phyloP scores from a whole-genome alignment of 305 asterid genomes.

The Fraxinus sp. region DNA sequence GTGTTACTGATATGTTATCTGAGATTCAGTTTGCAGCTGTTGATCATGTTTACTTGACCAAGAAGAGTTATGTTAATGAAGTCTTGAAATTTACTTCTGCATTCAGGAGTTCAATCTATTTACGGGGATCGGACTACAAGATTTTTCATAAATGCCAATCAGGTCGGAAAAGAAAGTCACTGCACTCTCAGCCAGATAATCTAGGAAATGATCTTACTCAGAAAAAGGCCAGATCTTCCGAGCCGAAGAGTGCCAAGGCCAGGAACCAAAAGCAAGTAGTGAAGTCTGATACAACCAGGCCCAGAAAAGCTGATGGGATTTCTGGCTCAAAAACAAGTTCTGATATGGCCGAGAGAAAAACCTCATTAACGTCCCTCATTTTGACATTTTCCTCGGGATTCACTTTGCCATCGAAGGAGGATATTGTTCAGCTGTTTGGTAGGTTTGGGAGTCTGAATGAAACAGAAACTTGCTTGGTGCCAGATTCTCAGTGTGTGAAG shows the following conservation, averaged over 20 bases:
- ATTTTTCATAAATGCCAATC: slow-evolving; percentile 18
- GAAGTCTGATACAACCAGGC: slow-evolving; percentile 20
- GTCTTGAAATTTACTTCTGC: slow-evolving; percentile 47
- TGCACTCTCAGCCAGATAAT: slow-evolving; percentile 20
- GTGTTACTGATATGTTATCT: slow-evolving; percentile 35
- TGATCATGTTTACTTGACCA: slow-evolving; percentile 33
- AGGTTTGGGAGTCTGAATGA: slow-evolving; percentile 46
- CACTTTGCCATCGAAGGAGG: slow-evolving; percentile 57
- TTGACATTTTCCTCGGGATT: slow-evolving; percentile 41
- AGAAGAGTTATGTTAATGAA: slow-evolving; percentile 35
- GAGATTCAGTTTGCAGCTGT: slow-evolving; percentile 47
- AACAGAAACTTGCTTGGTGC: slow-evolving; percentile 35
- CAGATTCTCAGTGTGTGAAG: slow-evolving; percentile 31
- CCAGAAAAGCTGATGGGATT: slow-evolving; percentile 26
- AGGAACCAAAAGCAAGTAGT: slow-evolving; percentile 19
- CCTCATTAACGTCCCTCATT: slow-evolving; percentile 14
- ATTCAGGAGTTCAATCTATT: slow-evolving; percentile 45
- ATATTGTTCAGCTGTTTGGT: slow-evolving; percentile 33
- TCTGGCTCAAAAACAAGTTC: slow-evolving; percentile 19
- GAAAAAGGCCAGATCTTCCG: slow-evolving; percentile 16
- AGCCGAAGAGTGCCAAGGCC: slow-evolving; percentile 10
- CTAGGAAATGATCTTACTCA: background rate
- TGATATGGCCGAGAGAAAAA: slow-evolving; percentile 19
- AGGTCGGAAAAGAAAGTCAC: slow-evolving; percentile 35
- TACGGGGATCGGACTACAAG: slow-evolving; percentile 36